phyloP scores from a whole-genome alignment of 495 filamentous ascomycete species.

The Neurospora hispaniola region DNA sequence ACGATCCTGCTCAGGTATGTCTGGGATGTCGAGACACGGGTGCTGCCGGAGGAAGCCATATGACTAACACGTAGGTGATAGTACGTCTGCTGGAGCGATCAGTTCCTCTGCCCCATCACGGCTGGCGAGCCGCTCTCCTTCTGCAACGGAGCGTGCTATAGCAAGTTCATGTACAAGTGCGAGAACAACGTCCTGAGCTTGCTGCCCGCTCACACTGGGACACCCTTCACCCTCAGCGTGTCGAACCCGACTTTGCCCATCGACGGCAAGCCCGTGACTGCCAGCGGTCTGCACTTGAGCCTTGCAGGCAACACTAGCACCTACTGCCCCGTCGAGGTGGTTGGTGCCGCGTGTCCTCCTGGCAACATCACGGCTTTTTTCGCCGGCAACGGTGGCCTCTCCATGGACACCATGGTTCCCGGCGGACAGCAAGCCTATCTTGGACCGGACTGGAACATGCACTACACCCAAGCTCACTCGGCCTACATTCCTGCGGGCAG shows the following conservation, averaged over 20 bases:
- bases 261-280: conserved; percentile 31
- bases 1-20: conserved; percentile 21
- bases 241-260: conserved; percentile 33
- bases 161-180: conserved; percentile 32
- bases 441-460: conserved; percentile 41
- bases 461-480: conserved; percentile 52
- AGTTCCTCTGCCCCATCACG: conserved; percentile 22
- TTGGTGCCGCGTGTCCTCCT: conserved; percentile 14
- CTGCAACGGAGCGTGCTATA: conserved; percentile 26
- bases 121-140: conserved; percentile 20
- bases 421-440: conserved; percentile 59
- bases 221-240: conserved; percentile 29
- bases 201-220: conserved; percentile 23
- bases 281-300: conserved; percentile 24
- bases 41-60: background rate
- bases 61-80: background rate
- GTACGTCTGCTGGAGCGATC: conserved; percentile 24
- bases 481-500: conserved; percentile 45
- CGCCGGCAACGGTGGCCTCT: conserved; percentile 6
- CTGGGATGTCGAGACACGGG: background rate
- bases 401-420: conserved; percentile 43
- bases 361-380: conserved; percentile 19
- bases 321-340: conserved; percentile 23
- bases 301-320: conserved; percentile 34
- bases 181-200: conserved; percentile 19